A percentile compares a stretch with the other conserved stretches of the same genome.
These are phyloP conservation scores for Pogostemon cablin DNA, from an alignment of 257 asterid genomes.

Conservation along the genomic window DNA sequence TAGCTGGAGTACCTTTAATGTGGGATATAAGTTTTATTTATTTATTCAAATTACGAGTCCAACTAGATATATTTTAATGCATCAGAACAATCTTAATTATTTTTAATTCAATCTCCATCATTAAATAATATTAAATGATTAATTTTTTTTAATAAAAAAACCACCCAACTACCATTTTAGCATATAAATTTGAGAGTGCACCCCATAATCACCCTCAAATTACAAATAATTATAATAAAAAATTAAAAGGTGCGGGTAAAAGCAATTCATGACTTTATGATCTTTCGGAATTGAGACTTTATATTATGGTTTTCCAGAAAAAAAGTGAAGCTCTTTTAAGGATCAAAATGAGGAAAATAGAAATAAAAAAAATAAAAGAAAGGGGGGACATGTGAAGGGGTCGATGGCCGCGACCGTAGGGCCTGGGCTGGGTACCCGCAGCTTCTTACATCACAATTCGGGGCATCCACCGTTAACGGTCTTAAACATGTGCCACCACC, in stretches of 20 bases:
- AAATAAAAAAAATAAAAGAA: not conserved
- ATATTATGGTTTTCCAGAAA: conserved; percentile 8
- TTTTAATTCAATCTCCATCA: too few relatives aligned
- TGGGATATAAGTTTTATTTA: conserved; percentile 11
- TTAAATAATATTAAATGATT: too few relatives aligned
- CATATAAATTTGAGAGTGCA: too few relatives aligned
- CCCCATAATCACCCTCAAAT: not conserved
- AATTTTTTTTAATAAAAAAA: not conserved
- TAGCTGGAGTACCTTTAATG: conserved; percentile 13
- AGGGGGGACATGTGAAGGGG: conserved; percentile 26
- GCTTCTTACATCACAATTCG: conserved; percentile 15
- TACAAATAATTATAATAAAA: not conserved
- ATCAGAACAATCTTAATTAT: too few relatives aligned
- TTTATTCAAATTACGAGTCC: not conserved
- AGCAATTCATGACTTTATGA: not conserved
- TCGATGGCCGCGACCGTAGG: conserved; percentile 3
- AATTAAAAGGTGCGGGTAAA: conserved; percentile 6
- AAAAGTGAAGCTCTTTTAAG: conserved; percentile 22
- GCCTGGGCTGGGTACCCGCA: conserved; percentile 25
- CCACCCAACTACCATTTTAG: too few relatives aligned
- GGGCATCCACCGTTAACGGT: conserved; percentile 1
- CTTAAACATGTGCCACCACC: not conserved
- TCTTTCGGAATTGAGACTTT: not conserved
- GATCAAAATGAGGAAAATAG: not conserved
- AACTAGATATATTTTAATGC: too few relatives aligned